A percentile compares a stretch with the other conserved stretches of the same genome.
Conservation (phyloP, 2,329 filamentous ascomycete species). For the Aspergillus clavatus region DNA sequence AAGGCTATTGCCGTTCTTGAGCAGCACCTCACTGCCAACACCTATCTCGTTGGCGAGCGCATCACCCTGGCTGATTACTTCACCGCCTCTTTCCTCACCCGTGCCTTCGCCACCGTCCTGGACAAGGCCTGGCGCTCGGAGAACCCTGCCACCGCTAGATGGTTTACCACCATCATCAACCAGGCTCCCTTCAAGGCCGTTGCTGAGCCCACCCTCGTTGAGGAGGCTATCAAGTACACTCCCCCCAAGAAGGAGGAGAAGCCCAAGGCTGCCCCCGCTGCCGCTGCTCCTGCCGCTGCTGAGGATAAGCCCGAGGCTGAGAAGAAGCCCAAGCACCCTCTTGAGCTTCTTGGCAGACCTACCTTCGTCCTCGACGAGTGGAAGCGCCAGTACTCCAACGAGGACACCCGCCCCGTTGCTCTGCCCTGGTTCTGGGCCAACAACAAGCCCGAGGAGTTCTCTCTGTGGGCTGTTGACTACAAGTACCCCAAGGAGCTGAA, state of each 20-base stretch:
- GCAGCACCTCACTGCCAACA: constrained; percentile 84
- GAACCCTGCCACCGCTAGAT: constrained; percentile 83
- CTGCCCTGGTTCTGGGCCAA: constrained; percentile 99
- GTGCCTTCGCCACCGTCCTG: constrained; percentile 91
- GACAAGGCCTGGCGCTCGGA: constrained; percentile 80
- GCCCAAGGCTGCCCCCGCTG: constrained; percentile 64
- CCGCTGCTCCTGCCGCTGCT: constrained; percentile 47
- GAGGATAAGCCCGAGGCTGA: constrained; percentile 58
- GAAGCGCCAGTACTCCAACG: constrained; percentile 99
- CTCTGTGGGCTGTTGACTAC: constrained; percentile 89
- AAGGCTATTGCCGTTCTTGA: constrained; percentile 71
- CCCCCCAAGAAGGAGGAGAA: constrained; percentile 67
- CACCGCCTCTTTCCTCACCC: constrained; percentile 68
- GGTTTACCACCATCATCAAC: constrained; percentile 92
- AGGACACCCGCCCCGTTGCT: constrained; percentile 73
- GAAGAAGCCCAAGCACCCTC: constrained; percentile 90
- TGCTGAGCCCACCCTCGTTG: constrained; percentile 69
- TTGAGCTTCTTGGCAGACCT: constrained; percentile 75
- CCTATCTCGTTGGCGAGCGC: constrained; percentile 96
- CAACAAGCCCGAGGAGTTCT: constrained; percentile 90
- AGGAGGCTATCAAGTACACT: constrained; percentile 69
- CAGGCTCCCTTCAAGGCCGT: constrained; percentile 86
- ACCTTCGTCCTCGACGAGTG: constrained; percentile 87
- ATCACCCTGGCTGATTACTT: constrained; percentile 96
- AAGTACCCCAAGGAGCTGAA: constrained; percentile 99